A percentile compares a stretch with the other conserved stretches of the same genome.
These are phyloP conservation scores for Cercospora zeae-maydis DNA, from an alignment of 2,329 filamentous ascomycete species.

Conservation along the genomic window DNA sequence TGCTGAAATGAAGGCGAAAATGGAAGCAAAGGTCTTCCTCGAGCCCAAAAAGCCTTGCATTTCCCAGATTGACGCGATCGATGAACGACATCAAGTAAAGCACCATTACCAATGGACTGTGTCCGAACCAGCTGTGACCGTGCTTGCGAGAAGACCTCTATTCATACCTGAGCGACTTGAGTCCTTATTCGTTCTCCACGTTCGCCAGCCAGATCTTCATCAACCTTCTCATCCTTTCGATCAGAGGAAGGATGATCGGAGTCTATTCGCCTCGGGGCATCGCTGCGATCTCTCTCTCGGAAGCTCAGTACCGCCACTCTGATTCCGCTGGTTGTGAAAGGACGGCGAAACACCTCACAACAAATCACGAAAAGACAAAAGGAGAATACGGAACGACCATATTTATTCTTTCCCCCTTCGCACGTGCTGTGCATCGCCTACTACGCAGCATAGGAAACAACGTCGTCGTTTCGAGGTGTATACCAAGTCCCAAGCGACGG, in stretches of 20 bases:
- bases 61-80: slow-evolving; percentile 36
- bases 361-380: neutral
- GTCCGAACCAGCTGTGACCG: neutral
- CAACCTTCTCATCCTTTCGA: neutral
- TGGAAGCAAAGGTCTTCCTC: slow-evolving; percentile 53
- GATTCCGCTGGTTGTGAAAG: neutral
- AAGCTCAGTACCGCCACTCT: neutral
- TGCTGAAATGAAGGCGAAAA: slow-evolving; percentile 50
- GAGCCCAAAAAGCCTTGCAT: slow-evolving; percentile 12
- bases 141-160: neutral
- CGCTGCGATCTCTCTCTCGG: neutral
- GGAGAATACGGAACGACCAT: neutral
- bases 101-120: slow-evolving; percentile 59
- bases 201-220: neutral
- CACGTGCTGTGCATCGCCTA: neutral
- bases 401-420: neutral
- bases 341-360: neutral
- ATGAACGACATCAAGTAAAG: slow-evolving; percentile 76
- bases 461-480: neutral
- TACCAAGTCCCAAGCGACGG: neutral
- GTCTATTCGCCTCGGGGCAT: neutral
- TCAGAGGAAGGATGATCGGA: neutral
- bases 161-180: slow-evolving; percentile 50
- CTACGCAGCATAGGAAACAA: neutral
- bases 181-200: neutral